Evolutionary conservation across 768 basidiomycete genomes (phyloP).

Genomic region (Dacryopinax primogenitus): DNA sequence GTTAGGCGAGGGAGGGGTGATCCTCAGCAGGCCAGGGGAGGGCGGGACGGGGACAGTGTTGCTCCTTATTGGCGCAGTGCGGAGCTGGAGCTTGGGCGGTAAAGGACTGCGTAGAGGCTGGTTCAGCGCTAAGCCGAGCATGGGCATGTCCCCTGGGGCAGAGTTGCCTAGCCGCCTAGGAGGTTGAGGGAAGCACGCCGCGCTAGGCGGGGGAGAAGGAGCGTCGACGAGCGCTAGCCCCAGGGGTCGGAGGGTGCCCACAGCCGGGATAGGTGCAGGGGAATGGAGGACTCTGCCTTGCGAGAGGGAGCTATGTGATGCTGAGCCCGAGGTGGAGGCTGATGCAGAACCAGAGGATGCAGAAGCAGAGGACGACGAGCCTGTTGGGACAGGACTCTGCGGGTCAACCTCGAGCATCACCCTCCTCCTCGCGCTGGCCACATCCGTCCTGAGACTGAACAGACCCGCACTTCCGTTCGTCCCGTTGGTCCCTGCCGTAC

Average conservation of each 20-base stretch:
- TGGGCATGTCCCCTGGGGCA: not conserved
- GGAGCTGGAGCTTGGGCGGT: slow-evolving; percentile 48
- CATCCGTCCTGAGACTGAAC: not conserved
- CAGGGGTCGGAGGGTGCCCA: slow-evolving; percentile 32
- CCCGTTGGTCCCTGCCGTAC: not conserved
- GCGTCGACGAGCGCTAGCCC: slow-evolving; percentile 30
- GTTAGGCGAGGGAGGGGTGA: slow-evolving; percentile 23
- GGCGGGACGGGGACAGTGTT: slow-evolving; percentile 17
- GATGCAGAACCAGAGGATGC: not conserved
- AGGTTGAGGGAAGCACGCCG: not conserved
- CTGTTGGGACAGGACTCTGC: not conserved
- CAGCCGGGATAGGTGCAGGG: slow-evolving; percentile 41
- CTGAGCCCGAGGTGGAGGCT: not conserved
- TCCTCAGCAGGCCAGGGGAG: slow-evolving; percentile 16
- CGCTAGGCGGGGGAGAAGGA: slow-evolving; percentile 48
- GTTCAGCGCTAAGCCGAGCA: not conserved
- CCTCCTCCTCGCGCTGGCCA: not conserved
- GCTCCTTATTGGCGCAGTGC: slow-evolving; percentile 26
- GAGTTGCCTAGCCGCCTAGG: too few relatives aligned
- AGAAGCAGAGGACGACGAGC: not conserved
- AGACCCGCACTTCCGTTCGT: not conserved
- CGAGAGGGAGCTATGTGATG: not conserved
- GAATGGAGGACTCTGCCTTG: slow-evolving; percentile 6
- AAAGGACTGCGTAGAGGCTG: slow-evolving; percentile 20
- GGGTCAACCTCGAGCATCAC: not conserved